Evolutionary conservation across 768 basidiomycete species (phyloP).

Genomic region (Serendipita sp.): DNA sequence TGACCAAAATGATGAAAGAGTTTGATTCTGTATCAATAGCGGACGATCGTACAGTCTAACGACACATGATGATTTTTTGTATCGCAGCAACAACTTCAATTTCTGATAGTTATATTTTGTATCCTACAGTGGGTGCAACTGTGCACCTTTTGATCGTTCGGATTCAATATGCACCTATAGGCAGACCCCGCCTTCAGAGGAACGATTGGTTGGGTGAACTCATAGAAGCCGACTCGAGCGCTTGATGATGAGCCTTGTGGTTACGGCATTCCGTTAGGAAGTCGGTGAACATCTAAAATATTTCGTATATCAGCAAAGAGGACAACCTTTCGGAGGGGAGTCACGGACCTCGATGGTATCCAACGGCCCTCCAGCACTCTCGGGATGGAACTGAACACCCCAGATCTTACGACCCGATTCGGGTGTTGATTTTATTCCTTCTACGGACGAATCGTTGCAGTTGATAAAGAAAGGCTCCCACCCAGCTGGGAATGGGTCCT

Average conservation of each 20-base stretch:
- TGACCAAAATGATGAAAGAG: neutral
- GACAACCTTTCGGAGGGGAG: neutral
- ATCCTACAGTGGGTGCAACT: no score
- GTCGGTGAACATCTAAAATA: slow-evolving; percentile 2
- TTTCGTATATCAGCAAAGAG: neutral
- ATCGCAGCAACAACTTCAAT: no score
- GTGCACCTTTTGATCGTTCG: no score
- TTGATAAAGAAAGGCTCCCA: slow-evolving; percentile 99
- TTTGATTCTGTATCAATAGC: neutral
- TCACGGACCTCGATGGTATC: slow-evolving; percentile 80
- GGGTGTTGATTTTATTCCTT: slow-evolving; percentile 89
- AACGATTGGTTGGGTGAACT: neutral
- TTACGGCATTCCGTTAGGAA: neutral
- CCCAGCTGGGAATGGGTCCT: slow-evolving; percentile 88
- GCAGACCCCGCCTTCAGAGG: neutral
- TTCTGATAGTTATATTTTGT: no score
- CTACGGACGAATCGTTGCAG: slow-evolving; percentile 96
- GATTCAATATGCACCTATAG: no score
- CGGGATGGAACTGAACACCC: slow-evolving; percentile 99
- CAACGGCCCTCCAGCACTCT: slow-evolving; percentile 93
- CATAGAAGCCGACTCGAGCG: neutral
- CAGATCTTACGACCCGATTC: slow-evolving; percentile 84
- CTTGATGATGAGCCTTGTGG: neutral
- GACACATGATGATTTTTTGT: no score
- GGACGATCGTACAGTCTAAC: no score